These are phyloP conservation scores for Zhuliangozyma blackwelliae DNA, from an alignment of 1,139 yeast species.

Conservation along the genomic window DNA sequence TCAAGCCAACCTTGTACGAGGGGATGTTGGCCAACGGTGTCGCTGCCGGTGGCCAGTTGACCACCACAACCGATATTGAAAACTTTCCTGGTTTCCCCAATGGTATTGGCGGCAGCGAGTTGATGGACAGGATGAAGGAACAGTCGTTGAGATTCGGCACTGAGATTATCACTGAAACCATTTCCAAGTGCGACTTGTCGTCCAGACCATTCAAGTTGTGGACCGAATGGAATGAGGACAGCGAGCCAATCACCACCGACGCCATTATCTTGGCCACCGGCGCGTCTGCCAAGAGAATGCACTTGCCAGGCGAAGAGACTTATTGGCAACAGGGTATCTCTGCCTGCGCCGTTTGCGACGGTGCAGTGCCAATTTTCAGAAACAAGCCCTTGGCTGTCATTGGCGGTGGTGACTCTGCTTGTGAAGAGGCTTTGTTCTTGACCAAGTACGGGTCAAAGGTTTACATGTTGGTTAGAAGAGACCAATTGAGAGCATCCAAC, in stretches of 20 bases:
- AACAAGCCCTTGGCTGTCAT: slow-evolving; percentile 95
- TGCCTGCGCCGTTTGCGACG: slow-evolving; percentile 99
- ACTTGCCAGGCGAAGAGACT: slow-evolving; percentile 91
- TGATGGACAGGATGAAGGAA: slow-evolving; percentile 91
- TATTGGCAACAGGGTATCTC: slow-evolving; percentile 99
- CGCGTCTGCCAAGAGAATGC: slow-evolving; percentile 93
- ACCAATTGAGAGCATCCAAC: slow-evolving; percentile 86
- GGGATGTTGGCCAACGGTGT: slow-evolving; percentile 97
- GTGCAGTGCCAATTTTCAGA: slow-evolving; percentile 98
- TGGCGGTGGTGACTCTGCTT: slow-evolving; percentile 99
- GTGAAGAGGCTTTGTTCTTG: slow-evolving; percentile 95
- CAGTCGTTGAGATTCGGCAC: slow-evolving; percentile 89
- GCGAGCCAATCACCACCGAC: slow-evolving; percentile 86
- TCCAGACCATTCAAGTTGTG: slow-evolving; percentile 90
- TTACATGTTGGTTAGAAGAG: slow-evolving; percentile 88
- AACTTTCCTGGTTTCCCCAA: slow-evolving; percentile 98
- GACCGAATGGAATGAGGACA: slow-evolving; percentile 91
- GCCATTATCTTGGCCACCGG: slow-evolving; percentile 94
- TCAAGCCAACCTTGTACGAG: slow-evolving; percentile 88
- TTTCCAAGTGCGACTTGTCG: slow-evolving; percentile 84
- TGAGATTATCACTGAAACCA: slow-evolving; percentile 88
- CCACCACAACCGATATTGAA: slow-evolving; percentile 96
- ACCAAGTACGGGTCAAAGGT: slow-evolving; percentile 98
- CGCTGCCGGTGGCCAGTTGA: slow-evolving; percentile 98
- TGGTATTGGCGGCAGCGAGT: slow-evolving; percentile 81